A percentile compares a stretch with the other conserved stretches of the same genome.
phyloP scores from a whole-genome alignment of 164 flowering plant genomes.

The Annona squamosa region DNA sequence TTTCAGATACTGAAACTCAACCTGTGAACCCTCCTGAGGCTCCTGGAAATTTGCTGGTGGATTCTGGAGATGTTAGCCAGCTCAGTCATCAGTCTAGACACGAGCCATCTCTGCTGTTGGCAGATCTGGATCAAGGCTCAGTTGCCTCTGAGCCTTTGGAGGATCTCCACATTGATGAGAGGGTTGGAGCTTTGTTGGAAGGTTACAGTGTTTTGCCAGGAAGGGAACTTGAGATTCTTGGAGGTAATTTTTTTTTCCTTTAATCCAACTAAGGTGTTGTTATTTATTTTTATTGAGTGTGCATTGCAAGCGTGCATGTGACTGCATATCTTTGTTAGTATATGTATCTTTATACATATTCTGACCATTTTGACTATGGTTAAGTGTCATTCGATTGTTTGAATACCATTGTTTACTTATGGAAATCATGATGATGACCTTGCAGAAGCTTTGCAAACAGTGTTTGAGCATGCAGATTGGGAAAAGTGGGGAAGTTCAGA shows the following conservation, averaged over 20 bases:
- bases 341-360: too few relatives aligned
- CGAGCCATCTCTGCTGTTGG: conserved; percentile 19
- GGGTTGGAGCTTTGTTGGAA: conserved; percentile 62
- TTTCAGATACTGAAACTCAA: conserved; percentile 69
- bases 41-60: conserved; percentile 78
- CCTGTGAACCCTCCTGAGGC: conserved; percentile 91
- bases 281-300: neutral
- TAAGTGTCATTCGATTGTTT: neutral
- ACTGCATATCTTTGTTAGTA: too few relatives aligned
- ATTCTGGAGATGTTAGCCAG: conserved; percentile 43
- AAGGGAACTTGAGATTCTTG: conserved; percentile 66
- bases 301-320: too few relatives aligned
- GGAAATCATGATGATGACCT: conserved; percentile 7
- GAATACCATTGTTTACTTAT: neutral
- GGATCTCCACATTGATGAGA: conserved; percentile 69
- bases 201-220: conserved; percentile 63
- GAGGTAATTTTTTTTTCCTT: conserved; percentile 38
- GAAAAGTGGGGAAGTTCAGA: conserved; percentile 36
- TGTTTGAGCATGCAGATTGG: conserved; percentile 45
- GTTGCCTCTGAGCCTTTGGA: conserved; percentile 27
- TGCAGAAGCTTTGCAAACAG: conserved; percentile 71
- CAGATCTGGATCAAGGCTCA: conserved; percentile 16
- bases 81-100: conserved; percentile 18
- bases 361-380: neutral
- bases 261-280: neutral